phyloP scores from a whole-genome alignment of 257 asterid genomes.

The Scutellaria galericulata region DNA sequence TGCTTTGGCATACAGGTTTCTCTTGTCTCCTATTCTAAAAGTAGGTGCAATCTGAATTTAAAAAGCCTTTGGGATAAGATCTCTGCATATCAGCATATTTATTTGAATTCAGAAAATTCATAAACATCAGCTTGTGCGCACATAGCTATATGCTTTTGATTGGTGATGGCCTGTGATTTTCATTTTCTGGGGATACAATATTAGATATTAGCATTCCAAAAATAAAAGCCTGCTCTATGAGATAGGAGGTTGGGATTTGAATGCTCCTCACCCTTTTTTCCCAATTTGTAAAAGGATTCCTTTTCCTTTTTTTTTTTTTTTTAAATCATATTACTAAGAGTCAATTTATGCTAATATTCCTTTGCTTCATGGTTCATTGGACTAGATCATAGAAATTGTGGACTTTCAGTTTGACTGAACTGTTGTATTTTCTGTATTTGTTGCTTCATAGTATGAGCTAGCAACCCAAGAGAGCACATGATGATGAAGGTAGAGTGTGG shows the following conservation, averaged over 20 bases:
- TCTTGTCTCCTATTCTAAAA: neutral
- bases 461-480: neutral
- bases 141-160: neutral
- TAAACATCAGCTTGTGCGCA: neutral
- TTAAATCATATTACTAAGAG: too few species aligned
- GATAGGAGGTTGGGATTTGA: too few species aligned
- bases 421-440: slow-evolving; percentile 5
- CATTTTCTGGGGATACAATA: neutral
- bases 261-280: too few species aligned
- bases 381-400: neutral
- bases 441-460: neutral
- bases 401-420: neutral
- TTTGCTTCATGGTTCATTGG: neutral
- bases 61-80: slow-evolving; percentile 2
- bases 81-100: neutral
- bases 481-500: slow-evolving; percentile 4
- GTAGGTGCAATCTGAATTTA: neutral
- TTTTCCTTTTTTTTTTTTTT: neutral
- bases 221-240: too few species aligned
- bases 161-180: neutral
- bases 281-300: too few species aligned
- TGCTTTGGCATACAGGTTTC: neutral
- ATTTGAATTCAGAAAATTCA: neutral
- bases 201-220: neutral
- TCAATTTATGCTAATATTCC: neutral